These are phyloP conservation scores for Maudiozyma turicensis DNA, from an alignment of 805 yeast genomes.

Conservation along the genomic window DNA sequence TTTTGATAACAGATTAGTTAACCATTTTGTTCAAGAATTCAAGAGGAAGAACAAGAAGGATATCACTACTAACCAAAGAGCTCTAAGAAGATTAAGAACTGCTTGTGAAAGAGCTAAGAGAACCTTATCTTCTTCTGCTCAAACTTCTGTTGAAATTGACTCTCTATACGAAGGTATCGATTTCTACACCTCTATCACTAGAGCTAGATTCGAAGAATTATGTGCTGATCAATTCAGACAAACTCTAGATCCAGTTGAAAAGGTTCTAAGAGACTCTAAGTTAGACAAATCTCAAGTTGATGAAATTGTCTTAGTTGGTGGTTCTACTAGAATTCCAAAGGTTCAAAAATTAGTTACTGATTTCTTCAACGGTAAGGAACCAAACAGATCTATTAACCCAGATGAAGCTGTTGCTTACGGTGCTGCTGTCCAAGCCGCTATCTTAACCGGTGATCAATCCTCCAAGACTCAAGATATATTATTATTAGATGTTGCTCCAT, in stretches of 20 bases:
- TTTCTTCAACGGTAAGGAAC: constrained; percentile 97
- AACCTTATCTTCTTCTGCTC: constrained; percentile 94
- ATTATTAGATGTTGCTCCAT: constrained; percentile 97
- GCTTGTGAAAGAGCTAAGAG: constrained; percentile 99
- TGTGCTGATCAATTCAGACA: constrained; percentile 94
- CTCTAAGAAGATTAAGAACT: constrained; percentile 95
- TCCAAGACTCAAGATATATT: constrained; percentile 96
- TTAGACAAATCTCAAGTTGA: constrained; percentile 84
- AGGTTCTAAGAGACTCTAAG: constrained; percentile 90
- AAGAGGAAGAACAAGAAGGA: constrained; percentile 98
- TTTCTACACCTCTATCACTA: constrained; percentile 94
- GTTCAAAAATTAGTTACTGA: constrained; percentile 94
- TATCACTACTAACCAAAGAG: constrained; percentile 86
- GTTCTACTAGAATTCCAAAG: constrained; percentile 98
- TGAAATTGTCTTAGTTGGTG: constrained; percentile 96
- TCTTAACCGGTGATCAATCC: constrained; percentile 93
- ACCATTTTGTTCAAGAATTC: constrained; percentile 88
- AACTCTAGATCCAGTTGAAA: constrained; percentile 92
- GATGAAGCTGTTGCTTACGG: constrained; percentile 99
- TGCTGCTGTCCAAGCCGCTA: constrained; percentile 98
- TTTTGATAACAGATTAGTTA: constrained; percentile 93
- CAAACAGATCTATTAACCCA: constrained; percentile 96
- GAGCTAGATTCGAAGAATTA: constrained; percentile 98
- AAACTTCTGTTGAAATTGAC: constrained; percentile 93
- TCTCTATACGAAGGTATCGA: constrained; percentile 94